A percentile compares a stretch with the other conserved stretches of the same genome.
These are phyloP conservation scores for Naganishia vishniacii DNA, from an alignment of 768 basidiomycete species.

Conservation along the genomic window DNA sequence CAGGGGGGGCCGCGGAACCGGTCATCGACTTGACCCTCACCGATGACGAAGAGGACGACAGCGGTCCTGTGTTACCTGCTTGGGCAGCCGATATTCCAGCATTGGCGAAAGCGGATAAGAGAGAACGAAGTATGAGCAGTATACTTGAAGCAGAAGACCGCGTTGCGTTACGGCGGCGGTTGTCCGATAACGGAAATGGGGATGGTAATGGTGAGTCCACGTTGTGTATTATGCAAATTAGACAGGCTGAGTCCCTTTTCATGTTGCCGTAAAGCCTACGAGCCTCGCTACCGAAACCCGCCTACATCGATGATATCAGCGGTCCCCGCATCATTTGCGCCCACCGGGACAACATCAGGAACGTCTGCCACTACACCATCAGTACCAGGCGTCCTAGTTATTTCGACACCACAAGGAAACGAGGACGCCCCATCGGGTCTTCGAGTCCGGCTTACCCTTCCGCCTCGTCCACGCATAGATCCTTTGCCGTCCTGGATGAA, in stretches of 20 bases:
- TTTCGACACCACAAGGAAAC: background rate
- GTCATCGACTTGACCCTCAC: constrained; percentile 12
- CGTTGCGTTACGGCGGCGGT: background rate
- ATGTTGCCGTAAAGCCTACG: background rate
- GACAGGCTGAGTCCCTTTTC: background rate
- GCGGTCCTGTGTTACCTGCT: background rate
- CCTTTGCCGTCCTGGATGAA: constrained; percentile 15
- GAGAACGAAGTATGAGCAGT: constrained; percentile 20
- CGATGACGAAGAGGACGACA: constrained; percentile 9
- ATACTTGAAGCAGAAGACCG: constrained; percentile 14
- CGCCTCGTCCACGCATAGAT: constrained; percentile 11
- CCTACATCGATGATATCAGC: background rate
- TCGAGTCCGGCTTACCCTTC: background rate
- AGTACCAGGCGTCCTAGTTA: too few relatives aligned
- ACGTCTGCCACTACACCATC: background rate
- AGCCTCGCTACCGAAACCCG: constrained; percentile 1
- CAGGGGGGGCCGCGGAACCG: background rate
- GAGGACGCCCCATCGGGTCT: background rate
- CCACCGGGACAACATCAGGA: background rate
- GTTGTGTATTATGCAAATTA: background rate
- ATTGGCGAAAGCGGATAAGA: constrained; percentile 10
- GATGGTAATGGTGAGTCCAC: background rate
- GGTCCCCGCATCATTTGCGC: too few relatives aligned
- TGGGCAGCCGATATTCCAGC: constrained; percentile 16
- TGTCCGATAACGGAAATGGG: background rate